A percentile compares a stretch with the other conserved stretches of the same genome.
phyloP scores from a whole-genome alignment of 768 basidiomycete species.

The Epithele typhae region DNA sequence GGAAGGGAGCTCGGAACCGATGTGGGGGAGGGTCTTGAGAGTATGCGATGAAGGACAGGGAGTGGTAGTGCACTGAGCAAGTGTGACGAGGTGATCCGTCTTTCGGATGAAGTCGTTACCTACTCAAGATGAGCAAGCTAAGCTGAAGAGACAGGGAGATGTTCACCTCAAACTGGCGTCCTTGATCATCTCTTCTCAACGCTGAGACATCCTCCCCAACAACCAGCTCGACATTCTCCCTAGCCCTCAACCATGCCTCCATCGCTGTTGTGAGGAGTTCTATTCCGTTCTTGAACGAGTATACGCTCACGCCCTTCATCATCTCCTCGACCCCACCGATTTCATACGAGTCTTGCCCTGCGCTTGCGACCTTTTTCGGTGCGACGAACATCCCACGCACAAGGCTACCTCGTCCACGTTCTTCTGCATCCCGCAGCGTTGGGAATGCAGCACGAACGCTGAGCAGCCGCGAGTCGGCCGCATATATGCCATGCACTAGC shows the following conservation, averaged over 20 bases:
- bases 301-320: conserved; percentile 68
- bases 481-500: conserved; percentile 90
- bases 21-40: not conserved
- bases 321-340: conserved; percentile 42
- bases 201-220: no score
- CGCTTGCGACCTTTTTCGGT: conserved; percentile 21
- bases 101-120: conserved; percentile 31
- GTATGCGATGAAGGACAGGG: conserved; percentile 34
- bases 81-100: conserved; percentile 47
- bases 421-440: conserved; percentile 63
- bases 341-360: conserved; percentile 32
- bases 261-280: conserved; percentile 59
- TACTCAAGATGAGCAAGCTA: conserved; percentile 11
- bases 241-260: conserved; percentile 37
- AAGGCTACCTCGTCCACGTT: conserved; percentile 65
- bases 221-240: conserved; percentile 52
- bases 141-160: no score
- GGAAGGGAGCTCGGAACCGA: not conserved
- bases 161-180: no score
- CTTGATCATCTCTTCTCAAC: no score
- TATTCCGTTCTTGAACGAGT: conserved; percentile 78
- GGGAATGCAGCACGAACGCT: conserved; percentile 80
- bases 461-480: conserved; percentile 71
- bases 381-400: conserved; percentile 61
- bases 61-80: conserved; percentile 76